Evolutionary conservation across 1,284 basidiomycete species (phyloP).

Genomic region (Pseudozyma sp.): DNA sequence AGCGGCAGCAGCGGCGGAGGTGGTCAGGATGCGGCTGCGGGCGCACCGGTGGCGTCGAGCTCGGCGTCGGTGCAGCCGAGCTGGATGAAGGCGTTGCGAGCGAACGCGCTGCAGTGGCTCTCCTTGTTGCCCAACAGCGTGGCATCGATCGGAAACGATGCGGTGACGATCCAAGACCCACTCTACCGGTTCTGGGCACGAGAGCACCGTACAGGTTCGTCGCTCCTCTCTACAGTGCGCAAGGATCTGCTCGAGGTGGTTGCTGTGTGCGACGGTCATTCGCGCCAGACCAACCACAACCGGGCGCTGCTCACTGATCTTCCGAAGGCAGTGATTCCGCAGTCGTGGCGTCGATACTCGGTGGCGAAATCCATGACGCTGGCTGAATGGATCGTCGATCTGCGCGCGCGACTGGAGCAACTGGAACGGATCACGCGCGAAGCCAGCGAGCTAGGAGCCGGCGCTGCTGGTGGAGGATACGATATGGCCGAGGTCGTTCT

Average conservation of each 20-base stretch:
- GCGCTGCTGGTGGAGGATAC: constrained; percentile 21
- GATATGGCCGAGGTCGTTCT: constrained; percentile 59
- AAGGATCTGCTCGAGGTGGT: constrained; percentile 57
- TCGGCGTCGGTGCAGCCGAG: constrained; percentile 52
- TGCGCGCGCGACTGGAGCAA: constrained; percentile 56
- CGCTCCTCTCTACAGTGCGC: constrained; percentile 52
- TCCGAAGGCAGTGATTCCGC: constrained; percentile 57
- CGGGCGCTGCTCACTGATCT: constrained; percentile 55
- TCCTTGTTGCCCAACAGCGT: constrained; percentile 38
- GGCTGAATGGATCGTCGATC: constrained; percentile 61
- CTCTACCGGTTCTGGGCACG: constrained; percentile 67
- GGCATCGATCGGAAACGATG: constrained; percentile 28
- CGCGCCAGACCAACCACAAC: constrained; percentile 64
- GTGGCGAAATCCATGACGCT: constrained; percentile 57
- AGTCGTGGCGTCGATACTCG: constrained; percentile 54
- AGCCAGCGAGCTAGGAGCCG: constrained; percentile 17
- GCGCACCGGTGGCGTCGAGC: neutral
- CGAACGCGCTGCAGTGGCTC: constrained; percentile 57
- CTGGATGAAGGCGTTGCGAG: constrained; percentile 62
- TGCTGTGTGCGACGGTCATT: constrained; percentile 49
- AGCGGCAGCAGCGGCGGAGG: constrained; percentile 1
- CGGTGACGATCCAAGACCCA: constrained; percentile 57
- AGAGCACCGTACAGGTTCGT: constrained; percentile 55
- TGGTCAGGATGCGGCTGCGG: neutral
- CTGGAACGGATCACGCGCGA: constrained; percentile 35